Evolutionary conservation across 2,329 filamentous ascomycete genomes (phyloP).

Genomic region (Escovopsis sp.): DNA sequence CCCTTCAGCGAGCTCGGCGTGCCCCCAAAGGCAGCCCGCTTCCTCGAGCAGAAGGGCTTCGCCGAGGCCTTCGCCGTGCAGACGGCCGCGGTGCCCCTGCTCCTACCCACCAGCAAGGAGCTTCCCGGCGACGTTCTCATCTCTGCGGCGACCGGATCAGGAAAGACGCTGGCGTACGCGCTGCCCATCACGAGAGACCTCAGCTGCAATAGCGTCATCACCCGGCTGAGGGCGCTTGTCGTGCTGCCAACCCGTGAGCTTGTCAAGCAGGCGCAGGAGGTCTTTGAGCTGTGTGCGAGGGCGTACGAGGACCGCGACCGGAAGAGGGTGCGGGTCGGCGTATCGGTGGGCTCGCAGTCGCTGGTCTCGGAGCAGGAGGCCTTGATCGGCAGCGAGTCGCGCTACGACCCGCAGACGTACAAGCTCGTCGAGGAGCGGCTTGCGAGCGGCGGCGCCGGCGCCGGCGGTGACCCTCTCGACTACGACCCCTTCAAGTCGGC

Average conservation of each 20-base stretch:
- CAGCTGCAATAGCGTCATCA: slow-evolving; percentile 46
- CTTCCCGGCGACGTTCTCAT: slow-evolving; percentile 69
- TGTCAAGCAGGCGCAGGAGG: slow-evolving; percentile 69
- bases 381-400: slow-evolving; percentile 29
- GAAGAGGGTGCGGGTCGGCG: slow-evolving; percentile 62
- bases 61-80: slow-evolving; percentile 29
- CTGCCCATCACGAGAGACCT: slow-evolving; percentile 72
- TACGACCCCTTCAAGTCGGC: slow-evolving; percentile 3
- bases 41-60: slow-evolving; percentile 44
- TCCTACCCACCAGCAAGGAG: slow-evolving; percentile 49
- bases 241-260: slow-evolving; percentile 85
- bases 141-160: slow-evolving; percentile 85
- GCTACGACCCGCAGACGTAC: slow-evolving; percentile 49
- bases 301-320: slow-evolving; percentile 39
- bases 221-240: slow-evolving; percentile 61
- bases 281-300: slow-evolving; percentile 57
- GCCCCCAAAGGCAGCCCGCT: slow-evolving; percentile 39
- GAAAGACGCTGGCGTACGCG: slow-evolving; percentile 86
- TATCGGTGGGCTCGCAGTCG: slow-evolving; percentile 66
- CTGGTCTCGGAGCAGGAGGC: slow-evolving; percentile 47
- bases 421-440: slow-evolving; percentile 13
- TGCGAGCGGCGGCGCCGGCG: slow-evolving; percentile 3
- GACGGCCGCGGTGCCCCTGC: slow-evolving; percentile 51
- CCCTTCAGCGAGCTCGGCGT: slow-evolving; percentile 53
- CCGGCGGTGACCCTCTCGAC: slow-evolving; percentile 7